Percentiles rank a stretch among this genome's conserved stretches.
Conservation (phyloP, 176 grass and related monocot species). For the Elaeis guineensis region DNA sequence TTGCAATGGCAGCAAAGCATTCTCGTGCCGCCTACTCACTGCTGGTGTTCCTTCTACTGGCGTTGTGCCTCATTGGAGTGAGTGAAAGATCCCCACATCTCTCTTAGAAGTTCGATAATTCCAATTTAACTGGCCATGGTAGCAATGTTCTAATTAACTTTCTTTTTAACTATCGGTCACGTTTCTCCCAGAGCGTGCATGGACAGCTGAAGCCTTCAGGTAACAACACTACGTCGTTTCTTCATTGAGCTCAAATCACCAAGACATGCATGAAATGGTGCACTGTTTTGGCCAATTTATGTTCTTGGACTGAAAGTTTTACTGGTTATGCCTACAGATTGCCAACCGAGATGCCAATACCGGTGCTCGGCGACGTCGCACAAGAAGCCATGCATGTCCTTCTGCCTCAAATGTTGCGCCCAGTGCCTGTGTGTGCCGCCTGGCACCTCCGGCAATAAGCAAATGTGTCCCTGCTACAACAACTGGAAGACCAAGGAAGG, state of each 20-base stretch:
- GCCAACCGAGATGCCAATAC: background rate
- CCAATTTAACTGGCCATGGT: background rate
- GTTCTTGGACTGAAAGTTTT: too few species aligned
- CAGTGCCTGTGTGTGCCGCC: slow-evolving; percentile 19
- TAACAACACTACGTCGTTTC: background rate
- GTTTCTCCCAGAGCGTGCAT: background rate
- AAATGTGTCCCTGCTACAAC: slow-evolving; percentile 12
- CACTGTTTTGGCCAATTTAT: background rate
- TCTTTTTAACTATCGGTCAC: background rate
- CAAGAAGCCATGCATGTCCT: slow-evolving; percentile 21
- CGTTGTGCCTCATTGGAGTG: slow-evolving; percentile 1
- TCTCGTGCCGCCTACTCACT: background rate
- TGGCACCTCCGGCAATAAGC: slow-evolving; percentile 11
- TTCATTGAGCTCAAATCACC: background rate
- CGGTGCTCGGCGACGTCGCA: slow-evolving; percentile 20
- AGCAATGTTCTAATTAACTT: background rate
- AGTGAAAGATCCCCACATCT: background rate
- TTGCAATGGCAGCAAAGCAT: background rate
- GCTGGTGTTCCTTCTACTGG: slow-evolving; percentile 1
- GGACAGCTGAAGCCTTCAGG: background rate
- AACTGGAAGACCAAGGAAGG: slow-evolving; percentile 22
- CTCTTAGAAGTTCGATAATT: background rate
- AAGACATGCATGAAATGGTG: too few species aligned
- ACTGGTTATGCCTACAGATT: background rate
- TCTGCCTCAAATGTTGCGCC: slow-evolving; percentile 14